Base-by-base conservation (phyloP, 805 yeast species). In the Lipomyces sp. region DNA sequence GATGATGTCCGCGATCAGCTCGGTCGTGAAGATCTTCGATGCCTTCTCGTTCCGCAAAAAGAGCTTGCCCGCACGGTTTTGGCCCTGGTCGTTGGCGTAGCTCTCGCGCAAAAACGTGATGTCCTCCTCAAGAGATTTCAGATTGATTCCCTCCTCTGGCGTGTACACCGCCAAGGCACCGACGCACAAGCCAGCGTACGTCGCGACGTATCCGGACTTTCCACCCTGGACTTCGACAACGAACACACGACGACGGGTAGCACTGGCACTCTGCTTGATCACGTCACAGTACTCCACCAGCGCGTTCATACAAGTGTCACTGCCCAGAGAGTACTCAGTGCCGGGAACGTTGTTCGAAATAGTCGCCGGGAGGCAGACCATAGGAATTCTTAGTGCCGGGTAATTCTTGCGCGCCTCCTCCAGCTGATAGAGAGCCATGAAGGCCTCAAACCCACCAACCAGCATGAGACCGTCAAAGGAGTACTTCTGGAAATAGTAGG, bases 221-320 rank as follows among this genome's bases (percentile, higher is more conserved):
- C 98, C 98, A 63, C 98, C 99, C 73, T 95, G 98, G 16, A 90
- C 97, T 67, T 93, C 98, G 57, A 93, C 93, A 35, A 93, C 96
- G 68, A 93, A 93, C 22, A 85, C 96, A 63, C 98, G 79, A 63
- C 87, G 85, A 74, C 98, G 81, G 2, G 96, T 80, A 16, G 98
- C 87, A 19, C 96, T 83, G 1, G 98, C 98, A 45, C 89, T 80
- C 73, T 87, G 96, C 72, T 93, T 90, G 60, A 93, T 84, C 23
- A 86, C 88, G 69, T 93, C 99, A 72, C 98, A 91, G 74, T 93
- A 93, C 51, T 84, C 82, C 57, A 89, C 88, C 63, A 93, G 76
- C 8, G 93, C 74, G 70, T 93, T 93, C 74, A 93, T 74, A 74
- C 98, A 95, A 10, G 99, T 93, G 68, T 93, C 98, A 11, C 89